Conservation (phyloP, 306 rosid species). For the Psophocarpus tetragonolobus region DNA sequence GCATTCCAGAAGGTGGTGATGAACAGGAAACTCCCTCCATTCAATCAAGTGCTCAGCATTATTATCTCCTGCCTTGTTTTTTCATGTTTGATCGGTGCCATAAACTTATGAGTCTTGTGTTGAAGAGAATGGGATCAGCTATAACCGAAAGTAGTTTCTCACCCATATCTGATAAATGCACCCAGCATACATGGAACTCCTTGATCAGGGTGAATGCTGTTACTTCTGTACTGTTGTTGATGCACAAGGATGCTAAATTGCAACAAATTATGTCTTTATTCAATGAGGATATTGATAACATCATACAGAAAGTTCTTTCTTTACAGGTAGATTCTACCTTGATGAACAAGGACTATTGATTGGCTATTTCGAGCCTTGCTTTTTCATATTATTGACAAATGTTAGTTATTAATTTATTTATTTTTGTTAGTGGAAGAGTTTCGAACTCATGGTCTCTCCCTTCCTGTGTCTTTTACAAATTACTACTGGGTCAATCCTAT, state of each 20-base stretch:
- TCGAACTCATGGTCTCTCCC: too few relatives aligned
- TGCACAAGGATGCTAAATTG: constrained; percentile 56
- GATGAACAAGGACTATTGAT: constrained; percentile 29
- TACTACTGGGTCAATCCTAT: too few relatives aligned
- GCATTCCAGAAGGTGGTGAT: constrained; percentile 48
- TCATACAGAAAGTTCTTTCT: constrained; percentile 41
- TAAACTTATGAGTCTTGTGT: constrained; percentile 56
- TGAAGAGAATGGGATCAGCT: constrained; percentile 57
- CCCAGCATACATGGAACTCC: constrained; percentile 30
- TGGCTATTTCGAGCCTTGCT: not conserved
- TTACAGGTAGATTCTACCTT: constrained; percentile 54
- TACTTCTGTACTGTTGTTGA: constrained; percentile 47
- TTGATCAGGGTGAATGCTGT: constrained; percentile 44
- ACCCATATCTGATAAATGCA: constrained; percentile 22
- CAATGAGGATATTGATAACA: constrained; percentile 50
- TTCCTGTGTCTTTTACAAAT: too few relatives aligned
- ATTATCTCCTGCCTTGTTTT: constrained; percentile 70
- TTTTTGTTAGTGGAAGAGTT: constrained; percentile 8
- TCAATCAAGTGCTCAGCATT: constrained; percentile 31
- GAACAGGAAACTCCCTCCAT: constrained; percentile 27
- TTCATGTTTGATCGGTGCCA: constrained; percentile 67
- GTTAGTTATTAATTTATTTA: too few relatives aligned
- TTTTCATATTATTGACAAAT: constrained; percentile 18
- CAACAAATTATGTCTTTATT: constrained; percentile 44
- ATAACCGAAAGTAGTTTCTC: constrained; percentile 38